Conservation (phyloP, 345 rosid species). For the Eucalyptus curtisii region DNA sequence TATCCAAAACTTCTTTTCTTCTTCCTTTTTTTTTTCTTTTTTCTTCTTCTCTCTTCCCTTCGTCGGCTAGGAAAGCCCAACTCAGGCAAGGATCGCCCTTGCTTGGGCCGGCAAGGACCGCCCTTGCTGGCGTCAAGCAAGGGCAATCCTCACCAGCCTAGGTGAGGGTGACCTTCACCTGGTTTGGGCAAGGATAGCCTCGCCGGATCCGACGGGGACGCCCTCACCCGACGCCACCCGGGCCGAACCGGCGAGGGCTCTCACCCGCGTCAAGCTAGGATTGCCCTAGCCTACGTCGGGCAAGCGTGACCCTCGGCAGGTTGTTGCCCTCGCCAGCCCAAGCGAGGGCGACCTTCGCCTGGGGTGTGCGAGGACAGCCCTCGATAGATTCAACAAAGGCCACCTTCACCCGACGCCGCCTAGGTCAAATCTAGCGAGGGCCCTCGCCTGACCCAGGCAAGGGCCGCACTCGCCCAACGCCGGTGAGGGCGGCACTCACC, state of each 20-base stretch:
- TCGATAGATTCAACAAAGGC: fast-evolving
- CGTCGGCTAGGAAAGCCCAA: fast-evolving
- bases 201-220: fast-evolving
- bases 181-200: fast-evolving
- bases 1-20: too few species aligned
- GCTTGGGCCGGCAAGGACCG: fast-evolving
- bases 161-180: fast-evolving
- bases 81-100: too few species aligned
- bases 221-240: fast-evolving
- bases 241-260: fast-evolving
- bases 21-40: fast-evolving
- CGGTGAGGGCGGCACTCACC: fast-evolving
- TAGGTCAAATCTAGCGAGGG: fast-evolving
- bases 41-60: too few species aligned
- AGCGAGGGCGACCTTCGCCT: fast-evolving
- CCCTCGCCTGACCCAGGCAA: fast-evolving
- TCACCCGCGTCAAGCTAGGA: fast-evolving
- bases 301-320: fast-evolving
- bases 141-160: fast-evolving
- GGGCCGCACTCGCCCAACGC: fast-evolving
- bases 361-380: fast-evolving
- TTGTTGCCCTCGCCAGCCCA: fast-evolving
- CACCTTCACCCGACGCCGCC: fast-evolving
- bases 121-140: fast-evolving
- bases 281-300: fast-evolving